Percentiles rank a stretch among this genome's conserved stretches.
phyloP scores from a whole-genome alignment of 306 rosid genomes.

The Casuarina equisetifolia region DNA sequence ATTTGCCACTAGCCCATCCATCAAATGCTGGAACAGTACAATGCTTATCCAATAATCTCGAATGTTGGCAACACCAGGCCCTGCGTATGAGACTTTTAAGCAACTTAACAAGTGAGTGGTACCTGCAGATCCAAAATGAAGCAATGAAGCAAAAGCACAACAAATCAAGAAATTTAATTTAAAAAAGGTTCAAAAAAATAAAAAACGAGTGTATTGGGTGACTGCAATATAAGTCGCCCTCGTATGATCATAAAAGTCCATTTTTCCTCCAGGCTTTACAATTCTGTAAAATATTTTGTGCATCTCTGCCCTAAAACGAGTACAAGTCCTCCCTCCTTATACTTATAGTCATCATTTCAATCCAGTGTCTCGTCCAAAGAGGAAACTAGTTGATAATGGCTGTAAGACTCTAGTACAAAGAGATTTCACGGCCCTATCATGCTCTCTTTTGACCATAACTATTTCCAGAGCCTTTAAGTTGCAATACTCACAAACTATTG shows the following conservation, averaged over 20 bases:
- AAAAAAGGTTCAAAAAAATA: neutral
- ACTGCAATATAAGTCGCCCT: neutral
- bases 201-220: neutral
- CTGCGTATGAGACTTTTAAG: slow-evolving; percentile 62
- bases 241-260: neutral
- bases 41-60: slow-evolving; percentile 69
- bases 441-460: neutral
- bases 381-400: neutral
- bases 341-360: neutral
- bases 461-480: neutral
- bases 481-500: neutral
- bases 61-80: slow-evolving; percentile 50
- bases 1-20: slow-evolving; percentile 27
- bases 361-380: neutral
- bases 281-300: neutral
- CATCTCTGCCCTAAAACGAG: neutral
- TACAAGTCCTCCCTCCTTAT: neutral
- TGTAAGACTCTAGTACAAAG: neutral
- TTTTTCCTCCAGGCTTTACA: neutral
- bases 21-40: slow-evolving; percentile 47
- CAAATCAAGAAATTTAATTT: neutral
- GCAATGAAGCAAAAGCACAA: slow-evolving; percentile 18
- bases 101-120: slow-evolving; percentile 52
- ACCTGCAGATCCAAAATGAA: slow-evolving; percentile 49
- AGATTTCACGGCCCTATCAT: neutral